A percentile compares a stretch with the other conserved stretches of the same genome.
Conservation (phyloP, 345 rosid genomes). For the Kernera saxatilis region DNA sequence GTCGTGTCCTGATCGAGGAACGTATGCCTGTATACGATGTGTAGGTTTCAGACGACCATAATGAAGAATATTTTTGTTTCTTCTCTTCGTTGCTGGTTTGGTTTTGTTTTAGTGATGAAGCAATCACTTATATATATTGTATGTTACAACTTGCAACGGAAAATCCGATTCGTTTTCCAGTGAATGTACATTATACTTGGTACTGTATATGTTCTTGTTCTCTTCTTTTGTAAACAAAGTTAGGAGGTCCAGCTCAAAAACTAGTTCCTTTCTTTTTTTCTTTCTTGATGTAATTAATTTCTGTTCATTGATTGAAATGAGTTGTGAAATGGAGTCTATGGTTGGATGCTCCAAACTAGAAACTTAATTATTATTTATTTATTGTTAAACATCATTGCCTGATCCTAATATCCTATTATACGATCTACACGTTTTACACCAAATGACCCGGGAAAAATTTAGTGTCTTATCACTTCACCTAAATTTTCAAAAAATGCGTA, state of each 20-base stretch:
- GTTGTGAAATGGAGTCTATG: too few species aligned
- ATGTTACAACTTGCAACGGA: conserved; percentile 3
- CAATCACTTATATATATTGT: conserved; percentile 25
- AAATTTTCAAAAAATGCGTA: too few species aligned
- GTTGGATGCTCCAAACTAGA: too few species aligned
- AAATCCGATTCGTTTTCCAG: conserved; percentile 12
- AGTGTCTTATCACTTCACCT: too few species aligned
- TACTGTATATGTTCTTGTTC: background rate
- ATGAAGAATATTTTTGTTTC: background rate
- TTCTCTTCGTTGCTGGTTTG: conserved; percentile 11
- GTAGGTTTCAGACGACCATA: conserved; percentile 30
- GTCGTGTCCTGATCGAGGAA: conserved; percentile 71
- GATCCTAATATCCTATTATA: too few species aligned
- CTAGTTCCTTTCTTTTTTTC: background rate
- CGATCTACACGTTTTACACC: too few species aligned
- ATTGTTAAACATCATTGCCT: too few species aligned
- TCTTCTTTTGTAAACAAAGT: background rate
- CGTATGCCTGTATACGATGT: conserved; percentile 63
- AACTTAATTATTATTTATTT: too few species aligned
- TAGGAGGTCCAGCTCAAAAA: background rate
- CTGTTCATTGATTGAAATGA: too few species aligned
- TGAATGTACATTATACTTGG: conserved; percentile 10
- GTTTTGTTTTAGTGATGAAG: conserved; percentile 23
- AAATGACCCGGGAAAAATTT: too few species aligned
- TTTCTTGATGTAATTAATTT: background rate